Evolutionary conservation across 2,329 filamentous ascomycete species (phyloP).

Genomic region (Aspergillus phoenicis): DNA sequence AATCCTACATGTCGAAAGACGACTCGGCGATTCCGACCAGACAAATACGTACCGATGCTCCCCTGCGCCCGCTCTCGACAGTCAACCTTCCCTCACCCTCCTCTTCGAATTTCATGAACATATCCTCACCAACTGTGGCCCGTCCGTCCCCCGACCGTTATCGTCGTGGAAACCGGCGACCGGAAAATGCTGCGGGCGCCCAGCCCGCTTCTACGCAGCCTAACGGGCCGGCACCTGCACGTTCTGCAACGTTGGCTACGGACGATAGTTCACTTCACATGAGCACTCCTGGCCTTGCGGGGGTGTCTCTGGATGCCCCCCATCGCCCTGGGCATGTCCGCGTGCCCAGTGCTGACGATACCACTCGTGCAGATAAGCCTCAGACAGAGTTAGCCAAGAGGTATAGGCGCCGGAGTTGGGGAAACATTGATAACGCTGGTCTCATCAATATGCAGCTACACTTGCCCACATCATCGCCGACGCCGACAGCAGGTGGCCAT

Average conservation of each 20-base stretch:
- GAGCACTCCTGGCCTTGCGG: slow-evolving; percentile 26
- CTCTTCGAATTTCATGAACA: slow-evolving; percentile 57
- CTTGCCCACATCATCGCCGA: slow-evolving; percentile 35
- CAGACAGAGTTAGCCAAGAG: slow-evolving; percentile 71
- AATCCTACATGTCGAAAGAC: slow-evolving; percentile 51
- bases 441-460: slow-evolving; percentile 40
- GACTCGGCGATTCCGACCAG: slow-evolving; percentile 50
- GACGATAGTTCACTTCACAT: slow-evolving; percentile 46
- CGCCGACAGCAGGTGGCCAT: slow-evolving; percentile 36
- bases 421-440: slow-evolving; percentile 58
- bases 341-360: slow-evolving; percentile 69
- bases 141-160: slow-evolving; percentile 83
- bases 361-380: slow-evolving; percentile 55
- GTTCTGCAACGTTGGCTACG: slow-evolving; percentile 9
- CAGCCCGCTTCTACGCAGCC: slow-evolving; percentile 14
- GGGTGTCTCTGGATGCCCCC: slow-evolving; percentile 35
- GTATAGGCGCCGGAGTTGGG: slow-evolving; percentile 81
- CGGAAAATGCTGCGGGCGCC: slow-evolving; percentile 47
- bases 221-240: slow-evolving; percentile 12
- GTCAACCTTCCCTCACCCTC: slow-evolving; percentile 55
- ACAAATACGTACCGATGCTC: slow-evolving; percentile 38
- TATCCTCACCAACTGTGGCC: slow-evolving; percentile 53
- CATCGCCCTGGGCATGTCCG: slow-evolving; percentile 56
- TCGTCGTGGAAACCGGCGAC: slow-evolving; percentile 65
- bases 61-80: slow-evolving; percentile 48